Evolutionary conservation across 2,329 filamentous ascomycete genomes (phyloP), one percentile per base, ranked within the genome.

Genomic region (Phoma sp.): DNA sequence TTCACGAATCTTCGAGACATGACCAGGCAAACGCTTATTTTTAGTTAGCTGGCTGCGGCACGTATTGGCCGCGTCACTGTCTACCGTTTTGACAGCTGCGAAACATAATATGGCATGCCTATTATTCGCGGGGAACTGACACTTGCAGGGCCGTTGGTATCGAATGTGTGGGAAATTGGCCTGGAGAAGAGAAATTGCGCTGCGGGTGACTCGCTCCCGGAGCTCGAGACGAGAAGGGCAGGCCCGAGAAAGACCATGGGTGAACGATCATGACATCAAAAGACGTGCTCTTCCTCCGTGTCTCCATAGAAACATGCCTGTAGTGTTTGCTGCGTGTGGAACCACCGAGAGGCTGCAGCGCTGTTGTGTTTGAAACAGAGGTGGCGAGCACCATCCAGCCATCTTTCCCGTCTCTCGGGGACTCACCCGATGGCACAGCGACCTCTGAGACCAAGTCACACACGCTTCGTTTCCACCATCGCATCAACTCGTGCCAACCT

Each of bases 231-330:
- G 51, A 53, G 38, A 53, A 43, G 51, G 43, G 51, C 51, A 53
- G 34, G 51, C 43, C 38, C 43, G 45, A 48, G 38, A 48, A 28
- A 39, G 34, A 21, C 29, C 15, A 33, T 17, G 39, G 33, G 21
- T 39, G 18, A 36, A 43, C 34, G 52, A 56, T 50, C 30, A 42
- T 50, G 52, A 56, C 52, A 56, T 50, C 40, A 47, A 56, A 51
- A 37, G 46, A 42, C 40, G 42, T 46, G 52, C 46, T 47, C 46
- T 15, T 20, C 36, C 36, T 33, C 52, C 52, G 42, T 50, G 47
- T 56, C 52, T 56, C 52, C 46, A 56, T 50, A 56, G 52, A 47
- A 56, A 56, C 52, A 50, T 50, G 51, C 11, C 30, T 55, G 50
- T 38, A 11, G 50, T 53, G 49, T 45, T 25, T 34, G 48, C 33